Conservation (phyloP, 2,329 filamentous ascomycete species). For the Trichoderma koningiopsis region DNA sequence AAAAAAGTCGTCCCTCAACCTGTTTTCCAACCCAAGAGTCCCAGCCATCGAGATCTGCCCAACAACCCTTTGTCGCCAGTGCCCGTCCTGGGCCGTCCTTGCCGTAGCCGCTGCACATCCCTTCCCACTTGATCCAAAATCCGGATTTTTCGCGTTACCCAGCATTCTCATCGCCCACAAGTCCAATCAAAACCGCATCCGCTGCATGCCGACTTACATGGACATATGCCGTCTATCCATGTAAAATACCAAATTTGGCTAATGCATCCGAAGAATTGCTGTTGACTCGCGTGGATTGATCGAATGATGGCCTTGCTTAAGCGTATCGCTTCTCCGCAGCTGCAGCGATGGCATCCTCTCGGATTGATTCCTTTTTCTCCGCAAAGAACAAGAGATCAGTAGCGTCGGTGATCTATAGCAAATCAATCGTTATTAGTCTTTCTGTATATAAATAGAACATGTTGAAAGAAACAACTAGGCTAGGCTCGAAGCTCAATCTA, state of each 20-base stretch:
- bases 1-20: slow-evolving; percentile 16
- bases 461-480: slow-evolving; percentile 28
- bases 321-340: neutral
- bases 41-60: slow-evolving; percentile 14
- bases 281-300: neutral
- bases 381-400: slow-evolving; percentile 24
- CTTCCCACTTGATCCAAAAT: slow-evolving; percentile 5
- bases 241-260: slow-evolving; percentile 2
- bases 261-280: slow-evolving; percentile 4
- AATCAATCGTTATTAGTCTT: slow-evolving; percentile 45
- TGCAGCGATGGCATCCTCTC: slow-evolving; percentile 12
- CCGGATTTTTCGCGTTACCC: neutral
- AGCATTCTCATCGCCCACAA: neutral
- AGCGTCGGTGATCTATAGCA: slow-evolving; percentile 49
- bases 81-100: slow-evolving; percentile 16
- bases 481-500: slow-evolving; percentile 35
- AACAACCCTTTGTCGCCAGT: neutral
- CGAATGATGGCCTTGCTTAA: neutral
- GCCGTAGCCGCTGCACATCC: neutral
- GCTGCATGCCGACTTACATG: slow-evolving; percentile 5
- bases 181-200: neutral
- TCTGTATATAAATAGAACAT: slow-evolving; percentile 3
- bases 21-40: slow-evolving; percentile 8
- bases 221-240: neutral
- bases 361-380: slow-evolving; percentile 23